Evolutionary conservation across 257 asterid species (phyloP), one percentile per base, ranked within the genome.

Genomic region (Euphrasia confusa): DNA sequence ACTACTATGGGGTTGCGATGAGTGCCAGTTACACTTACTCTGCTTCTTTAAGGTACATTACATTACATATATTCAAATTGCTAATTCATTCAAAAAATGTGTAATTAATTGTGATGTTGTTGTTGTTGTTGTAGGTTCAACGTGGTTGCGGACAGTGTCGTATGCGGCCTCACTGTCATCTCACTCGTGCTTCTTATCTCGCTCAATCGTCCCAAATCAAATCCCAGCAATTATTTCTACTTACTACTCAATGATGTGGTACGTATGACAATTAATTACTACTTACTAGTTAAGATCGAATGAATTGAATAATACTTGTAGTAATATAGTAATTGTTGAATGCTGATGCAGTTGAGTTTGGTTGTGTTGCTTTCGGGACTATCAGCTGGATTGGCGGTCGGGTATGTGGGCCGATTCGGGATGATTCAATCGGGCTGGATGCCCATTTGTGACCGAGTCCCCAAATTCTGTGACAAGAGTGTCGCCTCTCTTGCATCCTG

Each of bases 161-260:
- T 58, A 4, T 67, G 77, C 58, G 77, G 71, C 28, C 55, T 76
- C 35, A 60, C 75, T 10, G 21, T 76, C 7, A 14, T 79, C 27
- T 73, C 79, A 6, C 14, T 75, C 47, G 10, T 73, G 37, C 69
- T 18, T 30, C 40, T 69, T 15, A 50, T 69, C 28, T 52, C 64
- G 14, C 77, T 74, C 0, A 71, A 72, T 61, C 64, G 64, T 10
- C 75, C 68, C 0, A 74, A 67, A 21, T 66, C 83, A 28, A 67
- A 67, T 13, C 67, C 73, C 55, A 69, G 35, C 30, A 70, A 69
- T 27, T 72, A 72, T 74, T 77, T 80, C 24, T 72, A 72, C 58
- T 52, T 80, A 80, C 47, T 74, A 58, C n/a, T 77, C 56, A 63
- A 6, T 69, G 83, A 80, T 64, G 45, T 80, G 85, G 85, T 80